Evolutionary conservation across 2,329 filamentous ascomycete species (phyloP), one percentile per base, ranked within the genome.

Genomic region (Penicillium sp.): DNA sequence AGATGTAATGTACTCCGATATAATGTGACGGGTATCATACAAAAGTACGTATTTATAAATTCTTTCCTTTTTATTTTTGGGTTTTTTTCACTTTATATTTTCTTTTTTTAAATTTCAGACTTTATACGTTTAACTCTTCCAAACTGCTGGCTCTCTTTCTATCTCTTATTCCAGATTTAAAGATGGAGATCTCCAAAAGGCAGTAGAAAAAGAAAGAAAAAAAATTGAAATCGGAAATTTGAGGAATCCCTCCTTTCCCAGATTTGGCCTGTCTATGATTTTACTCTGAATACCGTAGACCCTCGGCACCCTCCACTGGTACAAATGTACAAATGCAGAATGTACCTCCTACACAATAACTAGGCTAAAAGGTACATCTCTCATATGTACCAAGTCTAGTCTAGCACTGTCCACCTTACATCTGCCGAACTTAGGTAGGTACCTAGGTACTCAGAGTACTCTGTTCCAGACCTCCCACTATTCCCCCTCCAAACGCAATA

Each of bases 351-450:
- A 3, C 29, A 35, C 10, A 15, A 24, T 10, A 12, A 17, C 9
- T 3, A 35, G 3, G 39, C 34, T 19, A 32, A 34, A 38, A 43
- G 45, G 22, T 51, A 48, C 49, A 15, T 29, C 13, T 32, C n/a
- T 24, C 24, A 12, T 3, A 48, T 22, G 49, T 51, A 51, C 19
- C 37, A 21, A 26, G 3, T n/a, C 37, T 12, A n/a, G 6, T 33
- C n/a, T 13, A 32, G 28, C 24, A 41, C 37, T 22, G 40, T 48
- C 49, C 53, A 53, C 55, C 51, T 56, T 50, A 31, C 51, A 58
- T 59, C 52, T 56, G 38, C 52, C 55, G 52, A 53, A 51, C 46
- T 17, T n/a, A n/a, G n/a, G n/a, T n/a, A n/a, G n/a, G n/a, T n/a
- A n/a, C n/a, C n/a, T 17, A 17, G 17, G 17, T 17, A 17, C 17